Conservation (phyloP, 2,329 filamentous ascomycete genomes). For the Fusarium pseudocircinatum region DNA sequence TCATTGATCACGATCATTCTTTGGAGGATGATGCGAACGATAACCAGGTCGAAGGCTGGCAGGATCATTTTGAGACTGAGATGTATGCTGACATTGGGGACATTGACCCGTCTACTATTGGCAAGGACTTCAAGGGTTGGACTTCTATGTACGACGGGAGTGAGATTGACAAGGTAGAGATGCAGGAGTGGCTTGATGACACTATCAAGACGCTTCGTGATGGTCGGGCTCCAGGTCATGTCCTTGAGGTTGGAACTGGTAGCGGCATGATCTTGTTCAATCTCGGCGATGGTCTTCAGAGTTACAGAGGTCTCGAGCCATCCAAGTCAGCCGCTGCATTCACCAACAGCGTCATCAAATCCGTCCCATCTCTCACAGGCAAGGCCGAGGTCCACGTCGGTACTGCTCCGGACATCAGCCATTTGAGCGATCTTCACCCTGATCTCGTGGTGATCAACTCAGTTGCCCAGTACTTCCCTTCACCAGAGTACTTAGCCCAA, state of each 20-base stretch:
- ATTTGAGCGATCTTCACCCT: background rate
- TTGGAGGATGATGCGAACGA: background rate
- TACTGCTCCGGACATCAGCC: constrained; percentile 32
- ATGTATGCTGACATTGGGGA: background rate
- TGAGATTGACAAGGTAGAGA: constrained; percentile 6
- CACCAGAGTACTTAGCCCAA: constrained; percentile 34
- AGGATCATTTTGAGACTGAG: background rate
- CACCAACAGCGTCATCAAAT: constrained; percentile 18
- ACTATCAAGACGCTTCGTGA: constrained; percentile 37
- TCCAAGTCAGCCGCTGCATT: constrained; percentile 36
- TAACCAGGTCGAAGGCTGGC: background rate
- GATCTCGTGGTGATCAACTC: constrained; percentile 43
- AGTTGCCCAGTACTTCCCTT: constrained; percentile 44
- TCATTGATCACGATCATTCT: background rate
- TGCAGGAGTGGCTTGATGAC: constrained; percentile 48
- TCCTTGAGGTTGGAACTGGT: constrained; percentile 46
- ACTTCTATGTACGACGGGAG: background rate
- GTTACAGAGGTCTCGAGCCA: constrained; percentile 45
- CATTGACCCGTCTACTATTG: background rate
- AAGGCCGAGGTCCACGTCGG: constrained; percentile 31
- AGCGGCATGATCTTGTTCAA: constrained; percentile 48
- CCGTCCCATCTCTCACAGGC: background rate
- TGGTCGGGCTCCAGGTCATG: constrained; percentile 2
- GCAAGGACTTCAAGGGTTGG: background rate
- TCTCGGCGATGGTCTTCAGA: constrained; percentile 24